Evolutionary conservation across 1,284 basidiomycete genomes (phyloP).

Genomic region (Blastosporella zonata): DNA sequence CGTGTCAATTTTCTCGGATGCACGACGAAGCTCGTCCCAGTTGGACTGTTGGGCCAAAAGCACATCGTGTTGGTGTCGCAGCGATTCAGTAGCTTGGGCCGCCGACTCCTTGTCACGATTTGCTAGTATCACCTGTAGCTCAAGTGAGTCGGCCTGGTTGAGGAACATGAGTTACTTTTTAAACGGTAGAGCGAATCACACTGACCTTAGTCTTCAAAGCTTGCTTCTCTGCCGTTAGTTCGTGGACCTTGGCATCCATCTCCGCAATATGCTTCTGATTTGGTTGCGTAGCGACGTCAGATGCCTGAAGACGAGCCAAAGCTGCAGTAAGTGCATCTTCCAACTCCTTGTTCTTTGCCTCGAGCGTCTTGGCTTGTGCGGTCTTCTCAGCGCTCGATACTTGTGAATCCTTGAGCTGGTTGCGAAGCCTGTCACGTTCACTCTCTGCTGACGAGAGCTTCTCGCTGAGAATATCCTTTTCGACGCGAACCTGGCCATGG

Average conservation of each 20-base stretch:
- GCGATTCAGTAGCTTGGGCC: constrained; percentile 42
- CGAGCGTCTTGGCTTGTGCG: constrained; percentile 46
- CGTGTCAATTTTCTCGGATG: constrained; percentile 66
- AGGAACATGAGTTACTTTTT: constrained; percentile 8
- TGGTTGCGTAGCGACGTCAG: constrained; percentile 60
- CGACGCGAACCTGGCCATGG: constrained; percentile 75
- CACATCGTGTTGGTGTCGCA: constrained; percentile 60
- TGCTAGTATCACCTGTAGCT: constrained; percentile 52
- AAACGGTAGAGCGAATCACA: constrained; percentile 9
- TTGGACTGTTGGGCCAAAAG: constrained; percentile 58
- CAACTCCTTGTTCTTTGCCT: constrained; percentile 56
- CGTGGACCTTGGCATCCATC: constrained; percentile 58
- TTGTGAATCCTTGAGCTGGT: constrained; percentile 55
- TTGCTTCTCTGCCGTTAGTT: constrained; percentile 52
- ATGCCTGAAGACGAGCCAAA: constrained; percentile 63
- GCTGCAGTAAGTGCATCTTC: constrained; percentile 69
- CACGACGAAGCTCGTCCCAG: constrained; percentile 68
- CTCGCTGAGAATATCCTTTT: constrained; percentile 69
- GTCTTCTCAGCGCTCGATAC: constrained; percentile 40
- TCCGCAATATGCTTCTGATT: constrained; percentile 56
- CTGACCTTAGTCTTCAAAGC: constrained; percentile 57
- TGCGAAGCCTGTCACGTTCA: constrained; percentile 59
- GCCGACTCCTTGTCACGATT: constrained; percentile 61
- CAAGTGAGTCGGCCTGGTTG: constrained; percentile 55
- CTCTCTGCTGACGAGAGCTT: constrained; percentile 56